These are phyloP conservation scores for Musa acuminata DNA, from an alignment of 176 grass and related monocot species.

Conservation along the genomic window DNA sequence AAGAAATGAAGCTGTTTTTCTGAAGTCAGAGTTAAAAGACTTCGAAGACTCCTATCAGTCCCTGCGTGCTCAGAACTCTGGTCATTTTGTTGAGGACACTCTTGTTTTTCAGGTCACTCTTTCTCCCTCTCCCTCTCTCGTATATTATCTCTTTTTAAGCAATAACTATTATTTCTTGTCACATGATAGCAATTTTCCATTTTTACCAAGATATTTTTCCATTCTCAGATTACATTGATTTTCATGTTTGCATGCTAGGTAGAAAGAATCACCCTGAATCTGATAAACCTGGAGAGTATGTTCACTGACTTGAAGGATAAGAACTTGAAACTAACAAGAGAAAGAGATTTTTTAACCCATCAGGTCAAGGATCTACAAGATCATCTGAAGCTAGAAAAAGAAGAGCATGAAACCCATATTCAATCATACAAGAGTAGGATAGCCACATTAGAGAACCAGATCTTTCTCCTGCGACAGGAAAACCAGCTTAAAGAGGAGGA, in stretches of 20 bases:
- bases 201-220: no score
- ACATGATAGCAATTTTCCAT: no score
- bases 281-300: constrained; percentile 47
- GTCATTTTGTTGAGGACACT: constrained; percentile 53
- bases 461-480: constrained; percentile 40
- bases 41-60: constrained; percentile 21
- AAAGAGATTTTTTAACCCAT: constrained; percentile 56
- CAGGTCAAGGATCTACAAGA: constrained; percentile 47
- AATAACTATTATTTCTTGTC: not conserved
- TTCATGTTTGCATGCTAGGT: constrained; percentile 24
- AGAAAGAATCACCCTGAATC: constrained; percentile 26
- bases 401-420: constrained; percentile 34
- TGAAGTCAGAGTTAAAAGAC: constrained; percentile 24
- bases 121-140: not conserved
- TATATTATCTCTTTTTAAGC: not conserved
- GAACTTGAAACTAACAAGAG: constrained; percentile 37
- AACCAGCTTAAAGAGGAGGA: constrained; percentile 52
- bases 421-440: constrained; percentile 39
- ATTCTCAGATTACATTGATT: not conserved
- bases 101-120: constrained; percentile 39
- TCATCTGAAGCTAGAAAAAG: constrained; percentile 40
- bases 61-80: constrained; percentile 35
- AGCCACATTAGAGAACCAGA: constrained; percentile 21
- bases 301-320: constrained; percentile 41
- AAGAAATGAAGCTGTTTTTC: constrained; percentile 37